Base-by-base conservation (phyloP, 257 asterid genomes). In the Scutellaria baicalensis region DNA sequence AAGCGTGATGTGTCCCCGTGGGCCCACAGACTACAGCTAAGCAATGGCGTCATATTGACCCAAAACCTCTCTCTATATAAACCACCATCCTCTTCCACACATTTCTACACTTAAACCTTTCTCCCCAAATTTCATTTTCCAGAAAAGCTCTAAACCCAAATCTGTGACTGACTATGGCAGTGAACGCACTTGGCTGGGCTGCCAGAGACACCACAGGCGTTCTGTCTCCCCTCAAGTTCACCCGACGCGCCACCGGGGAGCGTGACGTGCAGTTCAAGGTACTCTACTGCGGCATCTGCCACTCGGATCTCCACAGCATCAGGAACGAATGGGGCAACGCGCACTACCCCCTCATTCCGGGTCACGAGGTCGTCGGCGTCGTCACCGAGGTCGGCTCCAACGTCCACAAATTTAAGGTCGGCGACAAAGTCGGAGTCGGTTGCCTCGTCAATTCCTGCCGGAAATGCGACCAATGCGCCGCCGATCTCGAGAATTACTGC, bases 241-340 rank as follows among this genome's bases (percentile, higher is more conserved):
- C 75, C 47, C 68, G 81, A 9, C 69, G 70, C 12, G 31, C 66
- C 54, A 64, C 75, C 17, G 66, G 67, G 60, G 69, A 59, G 4
- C 75, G 55, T 8, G 82, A 80, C 64, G 84, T 80, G 16, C 77
- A 73, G 42, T 62, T 80, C 62, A 80, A 76, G 33, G 50, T 80
- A 0, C 31, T 73, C 13, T 83, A 74, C 48, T 83, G 87, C 52
- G 87, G 87, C 39, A 59, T 83, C 43, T 83, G 87, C 70, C 84
- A 79, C 23, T 77, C 84, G 14, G 87, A 83, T 48, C 81, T 79
- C 42, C 84, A 80, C 45, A 3, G 14, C 40, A 40, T 68, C 59
- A 79, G 59, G 18, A 77, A 82, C 63, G 82, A 79, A 0, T 71
- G 66, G 82, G 82, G 75, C 9, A 3, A 33, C 75, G 6, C 80